Base-by-base conservation (phyloP, 805 yeast genomes). In the Spathaspora arborariae region DNA sequence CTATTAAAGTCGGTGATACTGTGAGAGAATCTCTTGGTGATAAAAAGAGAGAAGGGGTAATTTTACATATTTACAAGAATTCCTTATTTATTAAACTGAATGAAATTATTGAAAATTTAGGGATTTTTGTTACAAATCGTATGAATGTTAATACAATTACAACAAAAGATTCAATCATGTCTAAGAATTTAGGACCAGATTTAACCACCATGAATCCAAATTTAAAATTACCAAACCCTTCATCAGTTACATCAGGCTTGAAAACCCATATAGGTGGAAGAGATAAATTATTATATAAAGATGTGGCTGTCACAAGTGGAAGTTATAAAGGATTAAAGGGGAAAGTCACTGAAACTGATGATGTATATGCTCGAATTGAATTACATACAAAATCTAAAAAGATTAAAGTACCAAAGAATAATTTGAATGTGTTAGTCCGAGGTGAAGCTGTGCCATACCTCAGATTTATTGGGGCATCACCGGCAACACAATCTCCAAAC, bases 321-420 rank as follows among this genome's bases (percentile, higher is more conserved):
- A 94, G 96, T 24, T 89, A 92, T 65, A 94, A 94, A 69, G 98
- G 99, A 40, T 81, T 89, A 55, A 83, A 85, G 70, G 99, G 99
- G 63, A 86, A 88, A 53, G 88, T 94, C 38, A 85, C 87, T 55
- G 98, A 94, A 62, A 89, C 96, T 8, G 94, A 89, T 57, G 99
- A 95, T 51, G 85, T 85, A 11, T 80, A 78, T 55, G 98, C 97
- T 1, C 80, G 97, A 50, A 88, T 94, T 39, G 99, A 94, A 68
- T 76, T 94, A 53, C 98, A 94, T 65, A 88, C 97, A 21, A 91
- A 91, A 55, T 84, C 84, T 60, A 94, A 92, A 64, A 87, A 86
- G 49, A 82, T 91, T 51, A 88, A 92, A 48, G 87, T 94, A 27
- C 84, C 82, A 56, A 91, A 91, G 60, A 76, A 79, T 27, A 88